These are phyloP conservation scores for Monilinia fructicola DNA, from an alignment of 2,329 filamentous ascomycete species.

Conservation along the genomic window DNA sequence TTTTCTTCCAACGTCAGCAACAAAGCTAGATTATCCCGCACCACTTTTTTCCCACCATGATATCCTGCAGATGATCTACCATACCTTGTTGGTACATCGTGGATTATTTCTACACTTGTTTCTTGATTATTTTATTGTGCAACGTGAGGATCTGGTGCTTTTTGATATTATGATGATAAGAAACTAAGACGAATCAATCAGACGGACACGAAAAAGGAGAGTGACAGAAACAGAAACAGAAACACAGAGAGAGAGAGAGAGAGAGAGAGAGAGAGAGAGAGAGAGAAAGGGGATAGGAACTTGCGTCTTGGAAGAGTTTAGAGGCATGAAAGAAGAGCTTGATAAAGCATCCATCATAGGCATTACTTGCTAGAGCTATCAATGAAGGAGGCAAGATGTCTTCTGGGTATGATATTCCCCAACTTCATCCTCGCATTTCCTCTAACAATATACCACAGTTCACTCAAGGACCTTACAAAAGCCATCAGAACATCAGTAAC, in stretches of 20 bases:
- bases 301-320: background rate
- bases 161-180: constrained; percentile 2
- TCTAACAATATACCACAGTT: constrained; percentile 30
- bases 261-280: no score
- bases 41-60: constrained; percentile 12
- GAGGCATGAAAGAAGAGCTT: constrained; percentile 17
- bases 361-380: constrained; percentile 11
- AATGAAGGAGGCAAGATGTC: constrained; percentile 24
- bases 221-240: background rate
- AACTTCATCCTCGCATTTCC: background rate
- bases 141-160: background rate
- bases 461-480: constrained; percentile 59
- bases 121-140: background rate
- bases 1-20: constrained; percentile 11
- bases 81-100: background rate
- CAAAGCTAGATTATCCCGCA: background rate
- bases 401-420: constrained; percentile 20
- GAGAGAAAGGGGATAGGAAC: background rate
- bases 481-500: constrained; percentile 53
- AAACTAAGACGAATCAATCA: background rate
- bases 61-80: constrained; percentile 14
- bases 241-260: no score
- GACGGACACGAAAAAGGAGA: background rate
- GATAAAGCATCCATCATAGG: constrained; percentile 7
- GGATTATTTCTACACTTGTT: background rate